Evolutionary conservation across 208 protist species (phyloP), one percentile per base, ranked within the genome.

Genomic region (Balamuthia mandrillaris): DNA sequence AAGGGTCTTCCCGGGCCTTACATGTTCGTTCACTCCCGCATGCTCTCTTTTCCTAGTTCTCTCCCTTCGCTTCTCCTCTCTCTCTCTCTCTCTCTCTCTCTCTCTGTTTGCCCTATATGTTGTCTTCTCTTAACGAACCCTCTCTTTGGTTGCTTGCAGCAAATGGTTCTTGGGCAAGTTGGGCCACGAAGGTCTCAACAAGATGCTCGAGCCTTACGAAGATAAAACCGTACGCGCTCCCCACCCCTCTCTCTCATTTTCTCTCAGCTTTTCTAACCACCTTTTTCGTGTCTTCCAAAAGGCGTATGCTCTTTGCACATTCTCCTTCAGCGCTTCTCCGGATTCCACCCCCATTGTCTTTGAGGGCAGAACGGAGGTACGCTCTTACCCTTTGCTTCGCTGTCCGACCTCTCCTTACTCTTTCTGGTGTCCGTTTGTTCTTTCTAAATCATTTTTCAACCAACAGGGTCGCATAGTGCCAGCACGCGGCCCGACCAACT

Each of bases 151-250:
- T 41, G 44, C 27, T 83, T 37, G 33, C 83, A 91, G 65, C 31
- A 98, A 98, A 89, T 98, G 97, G 96, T 99, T 99, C 87, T 90
- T 99, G 10, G 93, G 97, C 6, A 93, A 91, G 33, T 66, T 98
- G 4, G 94, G 96, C 7, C 91, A 92, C 78, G 91, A 93, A 31
- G 96, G 96, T 12, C 92, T 99, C 58, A 89, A 94, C 54, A 94
- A 97, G 33, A 87, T 99, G 88, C 87, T 98, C 18, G 88, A 90
- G 1, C 96, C 93, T 21, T 99, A 96, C 83, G 81, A 89, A 33
- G 91, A 97, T 84, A 95, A 96, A 61, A 89, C 72, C 58, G 96
- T 56, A 82, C 52, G 18, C n/a, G 18, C 49, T 56, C n/a, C 18
- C 49, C 49, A 56, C n/a, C 49, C 49, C 49, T 56, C 49, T 56